Evolutionary conservation across 2,329 filamentous ascomycete species (phyloP), one percentile per base, ranked within the genome.

Genomic region (Monilinia vaccinii-corymbosi): DNA sequence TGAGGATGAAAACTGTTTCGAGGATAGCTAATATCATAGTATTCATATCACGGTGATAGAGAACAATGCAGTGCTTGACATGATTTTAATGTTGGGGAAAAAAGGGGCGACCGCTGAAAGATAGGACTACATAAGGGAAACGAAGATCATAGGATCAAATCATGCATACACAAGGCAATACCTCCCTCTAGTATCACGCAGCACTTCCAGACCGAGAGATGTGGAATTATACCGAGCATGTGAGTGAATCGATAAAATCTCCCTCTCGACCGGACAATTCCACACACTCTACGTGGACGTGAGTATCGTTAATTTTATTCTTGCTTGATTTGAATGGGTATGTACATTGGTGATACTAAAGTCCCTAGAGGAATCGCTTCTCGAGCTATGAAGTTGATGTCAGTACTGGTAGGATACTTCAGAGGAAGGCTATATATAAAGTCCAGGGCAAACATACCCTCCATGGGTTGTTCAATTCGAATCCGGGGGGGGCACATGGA

Each of bases 391-490:
- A 32, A 21, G 48, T 34, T 32, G 16, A 21, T 7, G 16, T 65
- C 50, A 63, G 60, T 58, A 58, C 11, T 18, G 50, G 21, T 16
- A 23, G 9, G 45, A 36, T n/a, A 36, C 38, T 31, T 31, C 5
- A 5, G n/a, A 14, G 28, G 31, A 16, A 56, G n/a, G 44, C 14
- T 18, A 9, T 21, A 46, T 25, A 23, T 11, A 14, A 32, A 21
- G 5, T 21, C n/a, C 21, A 13, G 13, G 46, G 42, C 44, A 63
- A 49, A 68, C 71, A 36, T 70, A 76, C 74, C 66, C 71, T 74
- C 74, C 74, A 76, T 57, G 72, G 71, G 60, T 75, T 75, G 68
- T 71, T 76, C 62, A 75, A 62, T 63, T 75, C 74, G 63, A 74
- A 76, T 56, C 73, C 74, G 21, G 65, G 47, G 13, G 74, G 74